Evolutionary conservation across 192 early-diverging fungal species (phyloP).

Genomic region (Umbelopsis vinacea): DNA sequence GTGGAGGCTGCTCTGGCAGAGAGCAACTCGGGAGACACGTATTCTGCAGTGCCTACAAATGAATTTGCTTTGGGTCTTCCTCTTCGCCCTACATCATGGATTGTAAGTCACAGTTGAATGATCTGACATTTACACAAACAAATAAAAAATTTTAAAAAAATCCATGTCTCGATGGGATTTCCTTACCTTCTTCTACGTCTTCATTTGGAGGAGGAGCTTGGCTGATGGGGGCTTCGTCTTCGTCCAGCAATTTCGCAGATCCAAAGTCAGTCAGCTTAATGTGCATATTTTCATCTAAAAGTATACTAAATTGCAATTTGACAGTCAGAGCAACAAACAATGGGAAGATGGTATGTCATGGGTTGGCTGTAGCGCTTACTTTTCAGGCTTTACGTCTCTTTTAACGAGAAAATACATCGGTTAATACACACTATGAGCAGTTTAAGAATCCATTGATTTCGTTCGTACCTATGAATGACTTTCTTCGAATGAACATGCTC

Average conservation of each 20-base stretch:
- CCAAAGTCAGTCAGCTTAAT: slow-evolving; percentile 98
- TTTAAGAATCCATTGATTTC: too few species aligned
- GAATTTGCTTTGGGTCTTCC: slow-evolving; percentile 66
- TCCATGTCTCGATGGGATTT: too few species aligned
- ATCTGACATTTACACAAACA: too few species aligned
- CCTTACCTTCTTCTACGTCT: slow-evolving; percentile 4
- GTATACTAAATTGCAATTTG: slow-evolving; percentile 62
- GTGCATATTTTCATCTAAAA: slow-evolving; percentile 88
- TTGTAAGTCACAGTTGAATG: too few species aligned
- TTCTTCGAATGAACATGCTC: slow-evolving; percentile 88
- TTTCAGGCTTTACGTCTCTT: slow-evolving; percentile 96
- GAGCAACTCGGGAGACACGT: slow-evolving; percentile 95
- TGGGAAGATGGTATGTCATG: neutral
- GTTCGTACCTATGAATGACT: slow-evolving; percentile 74
- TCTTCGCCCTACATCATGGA: slow-evolving; percentile 17
- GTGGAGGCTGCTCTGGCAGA: slow-evolving; percentile 84
- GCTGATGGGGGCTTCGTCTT: slow-evolving; percentile 5
- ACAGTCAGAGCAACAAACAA: neutral
- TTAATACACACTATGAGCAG: neutral
- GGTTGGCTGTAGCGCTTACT: slow-evolving; percentile 58
- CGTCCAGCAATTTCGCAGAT: slow-evolving; percentile 79
- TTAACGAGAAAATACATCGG: neutral
- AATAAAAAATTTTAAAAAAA: too few species aligned
- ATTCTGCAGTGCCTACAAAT: slow-evolving; percentile 99
- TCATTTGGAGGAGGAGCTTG: neutral